phyloP scores from a whole-genome alignment of 495 filamentous ascomycete species.

The Trichoderma virens region DNA sequence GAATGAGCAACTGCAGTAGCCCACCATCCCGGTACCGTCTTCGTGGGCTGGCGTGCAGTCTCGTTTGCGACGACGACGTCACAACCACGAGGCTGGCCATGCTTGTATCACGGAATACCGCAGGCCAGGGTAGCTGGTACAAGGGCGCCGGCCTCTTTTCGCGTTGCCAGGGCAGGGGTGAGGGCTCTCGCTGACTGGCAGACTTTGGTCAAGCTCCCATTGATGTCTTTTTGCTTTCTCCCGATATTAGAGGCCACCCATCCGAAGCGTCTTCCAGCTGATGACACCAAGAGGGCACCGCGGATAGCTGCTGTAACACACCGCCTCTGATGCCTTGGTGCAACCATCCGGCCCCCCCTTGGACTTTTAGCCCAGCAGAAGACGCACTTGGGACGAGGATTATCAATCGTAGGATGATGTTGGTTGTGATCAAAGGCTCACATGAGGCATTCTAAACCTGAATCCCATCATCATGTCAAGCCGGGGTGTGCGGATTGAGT shows the following conservation, averaged over 20 bases:
- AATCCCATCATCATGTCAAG: neutral
- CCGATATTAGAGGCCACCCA: neutral
- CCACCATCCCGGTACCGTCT: conserved; percentile 2
- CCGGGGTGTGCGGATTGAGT: neutral
- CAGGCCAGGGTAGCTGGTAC: neutral
- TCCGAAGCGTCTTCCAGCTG: neutral
- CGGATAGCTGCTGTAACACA: conserved; percentile 7
- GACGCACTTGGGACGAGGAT: neutral
- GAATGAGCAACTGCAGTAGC: conserved; percentile 7
- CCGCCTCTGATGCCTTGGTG: neutral
- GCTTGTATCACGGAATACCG: conserved; percentile 1
- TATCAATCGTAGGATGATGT: neutral
- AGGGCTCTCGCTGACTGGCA: neutral
- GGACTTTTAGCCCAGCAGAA: neutral
- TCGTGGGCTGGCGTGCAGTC: conserved; percentile 5
- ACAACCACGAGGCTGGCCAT: conserved; percentile 5
- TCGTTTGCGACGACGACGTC: conserved; percentile 1
- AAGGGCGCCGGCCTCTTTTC: neutral
- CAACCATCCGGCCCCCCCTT: neutral
- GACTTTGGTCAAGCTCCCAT: neutral
- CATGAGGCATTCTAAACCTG: neutral
- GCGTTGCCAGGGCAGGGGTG: neutral
- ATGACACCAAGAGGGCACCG: neutral
- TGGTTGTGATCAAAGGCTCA: neutral
- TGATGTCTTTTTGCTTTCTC: neutral